A percentile compares a stretch with the other conserved stretches of the same genome.
phyloP scores from a whole-genome alignment of 345 rosid genomes.

The Rhodamnia rubescens region DNA sequence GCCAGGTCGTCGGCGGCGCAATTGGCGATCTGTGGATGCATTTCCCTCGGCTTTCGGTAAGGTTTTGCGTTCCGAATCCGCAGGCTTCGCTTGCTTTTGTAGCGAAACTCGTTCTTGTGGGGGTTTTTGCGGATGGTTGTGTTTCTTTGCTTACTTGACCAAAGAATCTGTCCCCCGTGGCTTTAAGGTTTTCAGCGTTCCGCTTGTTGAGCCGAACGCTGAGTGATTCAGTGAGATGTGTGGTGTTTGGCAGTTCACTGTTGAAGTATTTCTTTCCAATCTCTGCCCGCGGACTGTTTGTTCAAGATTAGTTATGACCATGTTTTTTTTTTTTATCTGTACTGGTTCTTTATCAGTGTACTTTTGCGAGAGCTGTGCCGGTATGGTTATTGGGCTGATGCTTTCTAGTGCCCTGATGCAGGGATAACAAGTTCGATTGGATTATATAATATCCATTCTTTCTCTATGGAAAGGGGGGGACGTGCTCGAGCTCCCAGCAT shows the following conservation, averaged over 20 bases:
- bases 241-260: background rate
- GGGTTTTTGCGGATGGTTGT: background rate
- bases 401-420: background rate
- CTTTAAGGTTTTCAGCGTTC: too few species aligned
- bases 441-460: background rate
- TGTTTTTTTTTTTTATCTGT: background rate
- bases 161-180: too few species aligned
- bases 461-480: conserved; percentile 45
- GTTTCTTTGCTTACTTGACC: background rate
- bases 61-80: background rate
- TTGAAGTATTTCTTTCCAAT: background rate
- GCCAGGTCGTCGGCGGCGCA: background rate
- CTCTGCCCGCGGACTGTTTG: too few species aligned
- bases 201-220: background rate
- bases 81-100: background rate
- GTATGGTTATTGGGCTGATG: background rate
- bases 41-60: background rate
- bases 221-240: background rate
- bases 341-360: background rate
- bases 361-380: background rate
- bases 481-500: conserved; percentile 14
- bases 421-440: background rate
- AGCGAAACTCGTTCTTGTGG: background rate
- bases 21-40: background rate
- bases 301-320: background rate